Percentiles rank a stretch among this genome's conserved stretches.
These are phyloP conservation scores for Pyrenophora tritici-repentis DNA, from an alignment of 2,329 filamentous ascomycete species.

Conservation along the genomic window DNA sequence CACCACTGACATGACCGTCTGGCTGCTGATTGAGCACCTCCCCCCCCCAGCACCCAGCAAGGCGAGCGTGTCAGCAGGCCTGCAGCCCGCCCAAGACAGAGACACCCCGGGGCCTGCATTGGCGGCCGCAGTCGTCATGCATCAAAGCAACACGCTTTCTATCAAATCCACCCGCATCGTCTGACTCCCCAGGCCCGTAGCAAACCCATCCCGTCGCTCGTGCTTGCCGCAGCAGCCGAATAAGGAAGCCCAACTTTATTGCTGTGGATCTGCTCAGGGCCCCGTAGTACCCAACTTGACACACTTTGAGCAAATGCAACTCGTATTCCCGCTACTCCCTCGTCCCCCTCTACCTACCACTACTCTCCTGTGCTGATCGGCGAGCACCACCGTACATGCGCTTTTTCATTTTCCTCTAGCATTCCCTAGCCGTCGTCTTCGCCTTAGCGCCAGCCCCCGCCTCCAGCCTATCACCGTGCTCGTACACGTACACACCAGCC, in stretches of 20 bases:
- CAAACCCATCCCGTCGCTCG: slow-evolving; percentile 22
- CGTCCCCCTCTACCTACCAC: background rate
- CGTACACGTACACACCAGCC: too few relatives aligned
- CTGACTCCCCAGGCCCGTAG: slow-evolving; percentile 34
- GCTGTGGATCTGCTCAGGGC: slow-evolving; percentile 27
- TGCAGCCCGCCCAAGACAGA: slow-evolving; percentile 31
- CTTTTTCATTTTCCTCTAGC: slow-evolving; percentile 27
- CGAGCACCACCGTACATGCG: slow-evolving; percentile 20
- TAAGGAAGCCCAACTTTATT: slow-evolving; percentile 36
- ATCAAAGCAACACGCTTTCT: slow-evolving; percentile 35
- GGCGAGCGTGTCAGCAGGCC: slow-evolving; percentile 39
- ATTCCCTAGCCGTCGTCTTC: slow-evolving; percentile 16
- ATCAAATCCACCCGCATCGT: slow-evolving; percentile 38
- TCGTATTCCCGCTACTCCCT: slow-evolving; percentile 29
- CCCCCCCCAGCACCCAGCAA: slow-evolving; percentile 7
- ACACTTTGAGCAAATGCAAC: slow-evolving; percentile 9
- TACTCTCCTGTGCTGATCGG: slow-evolving; percentile 27
- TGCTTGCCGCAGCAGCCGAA: slow-evolving; percentile 46
- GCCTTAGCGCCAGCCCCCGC: slow-evolving; percentile 16
- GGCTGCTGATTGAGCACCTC: slow-evolving; percentile 39
- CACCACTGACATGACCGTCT: slow-evolving; percentile 30
- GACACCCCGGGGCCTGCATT: slow-evolving; percentile 33
- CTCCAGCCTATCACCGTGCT: slow-evolving; percentile 6
- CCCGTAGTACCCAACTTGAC: slow-evolving; percentile 1
- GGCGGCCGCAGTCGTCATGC: slow-evolving; percentile 45